phyloP scores from a whole-genome alignment of 345 rosid genomes.

The Rhodamnia argentea region DNA sequence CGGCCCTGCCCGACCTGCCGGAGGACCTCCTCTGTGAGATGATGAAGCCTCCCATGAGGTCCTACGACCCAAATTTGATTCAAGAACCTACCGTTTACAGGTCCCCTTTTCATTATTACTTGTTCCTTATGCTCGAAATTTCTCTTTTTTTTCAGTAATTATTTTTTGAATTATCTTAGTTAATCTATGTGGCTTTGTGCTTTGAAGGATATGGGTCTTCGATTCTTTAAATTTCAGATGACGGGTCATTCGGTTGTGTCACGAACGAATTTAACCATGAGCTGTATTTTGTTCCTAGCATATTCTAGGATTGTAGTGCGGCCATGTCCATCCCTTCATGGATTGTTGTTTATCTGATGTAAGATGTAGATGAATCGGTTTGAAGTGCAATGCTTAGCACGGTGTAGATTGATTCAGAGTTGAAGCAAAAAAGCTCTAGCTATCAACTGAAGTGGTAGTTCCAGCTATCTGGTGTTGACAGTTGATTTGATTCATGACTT shows the following conservation, averaged over 20 bases:
- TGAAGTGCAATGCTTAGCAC: neutral
- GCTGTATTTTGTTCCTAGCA: neutral
- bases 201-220: neutral
- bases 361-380: neutral
- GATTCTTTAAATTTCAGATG: neutral
- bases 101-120: slow-evolving; percentile 3
- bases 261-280: neutral
- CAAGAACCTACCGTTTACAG: slow-evolving; percentile 91
- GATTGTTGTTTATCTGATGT: neutral
- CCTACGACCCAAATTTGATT: slow-evolving; percentile 58
- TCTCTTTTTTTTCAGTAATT: neutral
- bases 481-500: neutral
- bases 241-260: neutral
- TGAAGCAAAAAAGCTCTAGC: neutral
- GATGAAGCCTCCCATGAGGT: slow-evolving; percentile 73
- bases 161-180: neutral
- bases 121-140: neutral
- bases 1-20: slow-evolving; percentile 50
- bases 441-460: neutral
- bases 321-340: neutral
- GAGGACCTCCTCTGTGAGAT: slow-evolving; percentile 55
- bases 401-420: neutral
- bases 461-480: neutral
- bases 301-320: neutral
- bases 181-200: neutral